Conservation (phyloP, 495 filamentous ascomycete genomes). For the Aspergillus bridgeri region DNA sequence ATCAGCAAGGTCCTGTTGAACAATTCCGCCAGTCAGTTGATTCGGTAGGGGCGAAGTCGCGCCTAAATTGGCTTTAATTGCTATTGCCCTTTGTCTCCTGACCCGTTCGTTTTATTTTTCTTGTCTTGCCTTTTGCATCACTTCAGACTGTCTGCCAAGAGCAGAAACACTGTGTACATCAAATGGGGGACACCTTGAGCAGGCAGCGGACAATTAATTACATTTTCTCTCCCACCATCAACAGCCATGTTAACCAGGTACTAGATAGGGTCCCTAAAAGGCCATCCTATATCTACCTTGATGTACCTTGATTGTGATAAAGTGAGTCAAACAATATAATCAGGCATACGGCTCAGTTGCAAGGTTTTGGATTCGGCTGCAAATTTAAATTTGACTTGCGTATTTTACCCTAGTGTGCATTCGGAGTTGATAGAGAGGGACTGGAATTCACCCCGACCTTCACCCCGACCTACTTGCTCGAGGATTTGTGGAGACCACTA, state of each 20-base stretch:
- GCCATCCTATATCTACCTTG: too few relatives aligned
- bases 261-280: too few relatives aligned
- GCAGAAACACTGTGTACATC: not conserved
- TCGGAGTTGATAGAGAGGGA: not conserved
- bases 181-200: not conserved
- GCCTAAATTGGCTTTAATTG: slow-evolving; percentile 19
- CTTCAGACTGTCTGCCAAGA: not conserved
- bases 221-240: not conserved
- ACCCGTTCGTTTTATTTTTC: not conserved
- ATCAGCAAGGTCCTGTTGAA: not conserved
- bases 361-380: too few relatives aligned
- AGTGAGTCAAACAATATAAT: too few relatives aligned
- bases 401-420: too few relatives aligned
- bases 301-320: too few relatives aligned
- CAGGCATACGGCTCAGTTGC: too few relatives aligned
- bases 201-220: not conserved
- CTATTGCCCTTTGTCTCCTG: not conserved
- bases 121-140: not conserved
- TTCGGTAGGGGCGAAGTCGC: slow-evolving; percentile 6
- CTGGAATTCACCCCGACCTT: too few relatives aligned
- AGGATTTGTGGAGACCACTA: not conserved
- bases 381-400: too few relatives aligned
- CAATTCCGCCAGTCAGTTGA: not conserved
- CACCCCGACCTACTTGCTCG: not conserved
- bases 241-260: too few relatives aligned